Evolutionary conservation across 495 filamentous ascomycete species (phyloP).

Genomic region (Penicillium coprophilum): DNA sequence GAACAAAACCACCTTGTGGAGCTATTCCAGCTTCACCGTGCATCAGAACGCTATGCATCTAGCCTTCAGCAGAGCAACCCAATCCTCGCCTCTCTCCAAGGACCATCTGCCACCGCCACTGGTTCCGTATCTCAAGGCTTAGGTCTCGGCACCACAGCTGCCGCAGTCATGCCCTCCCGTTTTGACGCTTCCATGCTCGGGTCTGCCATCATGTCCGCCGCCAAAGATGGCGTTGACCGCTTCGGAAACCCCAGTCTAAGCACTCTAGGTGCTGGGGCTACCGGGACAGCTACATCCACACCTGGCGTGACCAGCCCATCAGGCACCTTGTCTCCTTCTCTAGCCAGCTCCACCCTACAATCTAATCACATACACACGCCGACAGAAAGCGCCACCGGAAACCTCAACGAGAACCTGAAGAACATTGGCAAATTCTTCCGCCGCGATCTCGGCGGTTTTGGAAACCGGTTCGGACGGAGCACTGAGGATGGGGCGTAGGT

Average conservation of each 20-base stretch:
- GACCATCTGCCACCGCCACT: constrained; percentile 37
- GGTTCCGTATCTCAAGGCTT: constrained; percentile 46
- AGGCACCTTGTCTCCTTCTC: constrained; percentile 22
- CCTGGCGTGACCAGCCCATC: constrained; percentile 20
- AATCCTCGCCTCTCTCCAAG: constrained; percentile 41
- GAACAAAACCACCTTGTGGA: constrained; percentile 85
- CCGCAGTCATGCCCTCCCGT: constrained; percentile 49
- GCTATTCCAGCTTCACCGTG: constrained; percentile 80
- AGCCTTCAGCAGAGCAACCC: constrained; percentile 47
- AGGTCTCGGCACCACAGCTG: constrained; percentile 34
- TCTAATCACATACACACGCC: constrained; percentile 19
- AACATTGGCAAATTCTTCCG: constrained; percentile 96
- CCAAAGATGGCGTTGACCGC: constrained; percentile 85
- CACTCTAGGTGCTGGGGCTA: constrained; percentile 21
- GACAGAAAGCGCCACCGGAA: constrained; percentile 46
- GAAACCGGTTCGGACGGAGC: constrained; percentile 63
- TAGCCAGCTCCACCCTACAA: constrained; percentile 16
- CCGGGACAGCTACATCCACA: constrained; percentile 17
- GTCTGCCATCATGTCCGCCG: constrained; percentile 73
- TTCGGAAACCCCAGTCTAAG: constrained; percentile 61
- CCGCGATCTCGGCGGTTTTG: constrained; percentile 80
- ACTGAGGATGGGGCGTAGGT: constrained; percentile 34
- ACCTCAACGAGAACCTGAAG: constrained; percentile 87
- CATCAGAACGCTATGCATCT: constrained; percentile 53
- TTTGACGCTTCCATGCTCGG: constrained; percentile 78